Percentiles rank a stretch among this genome's conserved stretches.
phyloP scores from a whole-genome alignment of 148 eudicot genomes.

The Vaccinium macrocarpon region DNA sequence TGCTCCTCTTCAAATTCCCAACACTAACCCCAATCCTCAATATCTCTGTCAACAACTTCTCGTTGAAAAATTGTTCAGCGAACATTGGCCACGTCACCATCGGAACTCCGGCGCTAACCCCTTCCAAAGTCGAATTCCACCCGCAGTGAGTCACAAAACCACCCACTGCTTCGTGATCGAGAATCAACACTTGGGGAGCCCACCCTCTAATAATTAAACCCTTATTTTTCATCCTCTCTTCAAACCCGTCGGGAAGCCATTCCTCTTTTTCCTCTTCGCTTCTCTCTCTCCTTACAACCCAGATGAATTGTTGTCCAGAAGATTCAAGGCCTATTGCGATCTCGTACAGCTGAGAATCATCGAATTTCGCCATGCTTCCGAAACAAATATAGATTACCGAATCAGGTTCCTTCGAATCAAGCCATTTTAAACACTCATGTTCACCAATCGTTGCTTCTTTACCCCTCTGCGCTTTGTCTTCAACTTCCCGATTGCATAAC shows the following conservation, averaged over 20 bases:
- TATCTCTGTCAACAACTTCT: slow-evolving; percentile 35
- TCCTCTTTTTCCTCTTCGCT: background rate
- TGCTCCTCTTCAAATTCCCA: slow-evolving; percentile 27
- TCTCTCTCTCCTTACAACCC: slow-evolving; percentile 41
- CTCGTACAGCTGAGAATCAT: slow-evolving; percentile 34
- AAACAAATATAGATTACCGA: slow-evolving; percentile 56
- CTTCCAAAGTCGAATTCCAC: slow-evolving; percentile 39
- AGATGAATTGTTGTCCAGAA: slow-evolving; percentile 47
- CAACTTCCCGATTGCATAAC: slow-evolving; percentile 20
- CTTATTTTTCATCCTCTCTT: slow-evolving; percentile 23
- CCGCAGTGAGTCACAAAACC: slow-evolving; percentile 41
- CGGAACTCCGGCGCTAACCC: slow-evolving; percentile 28
- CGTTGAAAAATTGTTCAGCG: slow-evolving; percentile 39
- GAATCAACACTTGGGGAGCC: slow-evolving; percentile 37
- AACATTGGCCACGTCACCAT: slow-evolving; percentile 39
- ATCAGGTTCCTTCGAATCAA: slow-evolving; percentile 42
- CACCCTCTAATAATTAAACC: slow-evolving; percentile 36
- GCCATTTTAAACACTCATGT: slow-evolving; percentile 56
- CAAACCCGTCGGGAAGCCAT: slow-evolving; percentile 42
- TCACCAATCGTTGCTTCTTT: slow-evolving; percentile 34
- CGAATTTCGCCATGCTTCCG: slow-evolving; percentile 34
- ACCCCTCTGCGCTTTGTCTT: slow-evolving; percentile 44
- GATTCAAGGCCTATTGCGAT: slow-evolving; percentile 53
- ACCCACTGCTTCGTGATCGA: slow-evolving; percentile 26
- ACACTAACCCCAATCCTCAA: slow-evolving; percentile 36